These are phyloP conservation scores for Chloris gayana DNA, from an alignment of 176 grass and related monocot genomes.

Conservation along the genomic window DNA sequence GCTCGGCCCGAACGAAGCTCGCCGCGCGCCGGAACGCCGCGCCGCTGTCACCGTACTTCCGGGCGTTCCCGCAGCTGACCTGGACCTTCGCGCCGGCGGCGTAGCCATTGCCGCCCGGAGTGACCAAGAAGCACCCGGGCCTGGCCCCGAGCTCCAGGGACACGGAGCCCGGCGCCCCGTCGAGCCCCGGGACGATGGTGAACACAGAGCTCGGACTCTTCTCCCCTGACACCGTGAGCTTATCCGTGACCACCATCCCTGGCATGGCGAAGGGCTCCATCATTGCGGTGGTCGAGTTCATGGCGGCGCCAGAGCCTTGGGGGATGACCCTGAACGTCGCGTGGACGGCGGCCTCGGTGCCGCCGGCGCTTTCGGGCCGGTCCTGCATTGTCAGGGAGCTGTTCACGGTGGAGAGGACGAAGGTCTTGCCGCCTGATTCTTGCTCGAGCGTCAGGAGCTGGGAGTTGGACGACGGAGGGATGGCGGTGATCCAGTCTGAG, in stretches of 20 bases:
- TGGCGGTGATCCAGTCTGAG: conserved; percentile 72
- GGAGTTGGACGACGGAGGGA: conserved; percentile 64
- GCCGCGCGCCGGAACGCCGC: conserved; percentile 54
- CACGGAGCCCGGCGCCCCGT: conserved; percentile 43
- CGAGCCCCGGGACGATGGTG: conserved; percentile 57
- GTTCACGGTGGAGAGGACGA: conserved; percentile 65
- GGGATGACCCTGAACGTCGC: conserved; percentile 63
- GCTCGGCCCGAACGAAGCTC: conserved; percentile 51
- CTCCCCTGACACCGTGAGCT: conserved; percentile 41
- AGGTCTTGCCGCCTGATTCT: conserved; percentile 31
- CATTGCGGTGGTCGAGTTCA: conserved; percentile 4
- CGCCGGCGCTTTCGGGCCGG: conserved; percentile 46
- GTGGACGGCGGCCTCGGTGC: conserved; percentile 60
- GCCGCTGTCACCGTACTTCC: conserved; percentile 24
- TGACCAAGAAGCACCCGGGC: conserved; percentile 69
- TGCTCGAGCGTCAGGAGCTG: conserved; percentile 67
- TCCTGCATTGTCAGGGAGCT: conserved; percentile 73
- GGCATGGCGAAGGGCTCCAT: conserved; percentile 82
- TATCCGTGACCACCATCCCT: conserved; percentile 62
- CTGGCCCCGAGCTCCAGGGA: conserved; percentile 64
- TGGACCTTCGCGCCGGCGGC: conserved; percentile 42
- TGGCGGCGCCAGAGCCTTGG: background rate
- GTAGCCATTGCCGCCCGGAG: background rate
- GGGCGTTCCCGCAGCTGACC: conserved; percentile 38
- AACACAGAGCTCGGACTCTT: conserved; percentile 35